phyloP scores from a whole-genome alignment of 495 filamentous ascomycete genomes.

The Penicillium herquei region DNA sequence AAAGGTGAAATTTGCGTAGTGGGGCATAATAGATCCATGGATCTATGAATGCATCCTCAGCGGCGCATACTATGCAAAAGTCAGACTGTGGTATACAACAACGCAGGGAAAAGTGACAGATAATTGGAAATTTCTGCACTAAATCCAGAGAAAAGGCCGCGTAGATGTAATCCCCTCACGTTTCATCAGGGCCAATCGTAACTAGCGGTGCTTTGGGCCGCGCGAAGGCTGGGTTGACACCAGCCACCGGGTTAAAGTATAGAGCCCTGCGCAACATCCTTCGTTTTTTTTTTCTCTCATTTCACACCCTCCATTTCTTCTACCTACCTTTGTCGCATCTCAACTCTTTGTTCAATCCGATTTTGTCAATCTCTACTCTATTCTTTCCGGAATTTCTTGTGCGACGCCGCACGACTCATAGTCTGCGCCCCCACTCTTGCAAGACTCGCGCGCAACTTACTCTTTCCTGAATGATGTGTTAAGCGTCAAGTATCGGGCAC shows the following conservation, averaged over 20 bases:
- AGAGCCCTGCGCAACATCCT: conserved; percentile 7
- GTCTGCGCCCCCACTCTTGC: conserved; percentile 5
- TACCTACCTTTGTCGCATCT: neutral
- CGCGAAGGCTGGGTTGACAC: conserved; percentile 29
- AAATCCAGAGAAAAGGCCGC: neutral
- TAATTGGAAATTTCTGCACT: neutral
- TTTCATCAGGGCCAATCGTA: neutral
- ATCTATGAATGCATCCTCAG: neutral
- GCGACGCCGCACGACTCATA: conserved; percentile 13
- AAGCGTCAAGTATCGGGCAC: conserved; percentile 23
- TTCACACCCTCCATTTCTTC: conserved; percentile 12
- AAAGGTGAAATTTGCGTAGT: neutral
- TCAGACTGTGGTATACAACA: neutral
- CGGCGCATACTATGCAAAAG: neutral
- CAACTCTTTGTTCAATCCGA: neutral
- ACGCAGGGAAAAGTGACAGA: neutral
- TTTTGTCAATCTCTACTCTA: neutral
- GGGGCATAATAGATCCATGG: neutral
- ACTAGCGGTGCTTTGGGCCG: conserved; percentile 6
- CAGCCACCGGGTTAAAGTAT: conserved; percentile 33
- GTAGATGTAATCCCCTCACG: neutral
- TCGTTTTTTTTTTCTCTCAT: conserved; percentile 3
- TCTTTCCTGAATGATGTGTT: conserved; percentile 18
- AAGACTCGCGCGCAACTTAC: conserved; percentile 4
- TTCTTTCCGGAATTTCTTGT: conserved; percentile 1